A percentile compares a stretch with the other conserved stretches of the same genome.
Conservation (phyloP, 163 green algal species). For the Chlamydomonas reinhardtii region DNA sequence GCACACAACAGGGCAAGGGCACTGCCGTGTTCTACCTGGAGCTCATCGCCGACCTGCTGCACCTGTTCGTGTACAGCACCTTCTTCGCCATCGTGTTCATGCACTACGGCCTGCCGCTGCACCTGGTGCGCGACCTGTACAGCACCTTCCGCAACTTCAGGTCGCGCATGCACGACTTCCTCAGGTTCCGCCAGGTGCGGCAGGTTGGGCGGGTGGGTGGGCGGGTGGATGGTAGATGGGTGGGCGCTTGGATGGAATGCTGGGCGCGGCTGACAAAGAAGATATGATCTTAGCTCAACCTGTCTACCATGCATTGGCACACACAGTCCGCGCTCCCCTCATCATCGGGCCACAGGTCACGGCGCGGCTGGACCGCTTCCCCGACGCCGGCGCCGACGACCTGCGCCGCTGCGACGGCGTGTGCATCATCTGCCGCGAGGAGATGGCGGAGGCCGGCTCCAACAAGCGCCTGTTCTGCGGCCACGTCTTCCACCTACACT, state of each 20-base stretch:
- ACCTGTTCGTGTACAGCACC: constrained; percentile 95
- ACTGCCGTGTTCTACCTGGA: constrained; percentile 98
- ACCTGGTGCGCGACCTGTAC: constrained; percentile 97
- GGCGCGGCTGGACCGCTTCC: constrained; percentile 90
- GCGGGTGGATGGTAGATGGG: background rate
- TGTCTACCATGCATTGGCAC: no score
- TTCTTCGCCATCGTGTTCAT: constrained; percentile 98
- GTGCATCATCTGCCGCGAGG: constrained; percentile 99
- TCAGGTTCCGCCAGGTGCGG: constrained; percentile 90
- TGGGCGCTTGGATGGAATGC: no score
- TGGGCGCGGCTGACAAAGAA: no score
- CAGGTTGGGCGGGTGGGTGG: background rate
- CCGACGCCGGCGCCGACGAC: constrained; percentile 89
- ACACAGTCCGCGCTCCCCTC: background rate
- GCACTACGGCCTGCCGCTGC: constrained; percentile 94
- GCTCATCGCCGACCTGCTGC: constrained; percentile 96
- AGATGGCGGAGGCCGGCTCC: constrained; percentile 83
- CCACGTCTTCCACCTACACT: constrained; percentile 98
- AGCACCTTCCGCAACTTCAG: constrained; percentile 96
- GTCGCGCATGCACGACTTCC: constrained; percentile 91
- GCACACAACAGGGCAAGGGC: constrained; percentile 50
- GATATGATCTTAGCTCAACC: no score
- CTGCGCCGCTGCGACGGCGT: constrained; percentile 88
- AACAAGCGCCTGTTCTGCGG: constrained; percentile 96
- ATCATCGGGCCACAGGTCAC: constrained; percentile 65